Base-by-base conservation (phyloP, 768 basidiomycete species). In the Lactarius quietus region DNA sequence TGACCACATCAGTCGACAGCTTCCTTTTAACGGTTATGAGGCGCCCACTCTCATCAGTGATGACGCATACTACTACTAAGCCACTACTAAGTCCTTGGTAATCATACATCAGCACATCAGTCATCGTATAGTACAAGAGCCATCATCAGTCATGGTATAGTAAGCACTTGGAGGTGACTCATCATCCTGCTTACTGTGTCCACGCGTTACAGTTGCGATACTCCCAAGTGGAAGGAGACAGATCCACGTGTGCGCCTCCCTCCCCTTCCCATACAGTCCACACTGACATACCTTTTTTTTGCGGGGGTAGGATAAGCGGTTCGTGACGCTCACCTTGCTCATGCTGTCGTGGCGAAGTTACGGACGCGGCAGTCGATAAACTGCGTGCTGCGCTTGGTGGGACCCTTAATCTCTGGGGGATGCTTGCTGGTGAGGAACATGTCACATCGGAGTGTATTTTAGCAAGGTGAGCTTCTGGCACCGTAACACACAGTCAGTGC, bases 331-430 rank as follows among this genome's bases (percentile, higher is more conserved):
- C 26, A 84, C 98, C 8, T 93, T 94, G 3, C 81, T 99, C 53
- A 97, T 98, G 93, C 83, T 98, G 2, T 94, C 92, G 12, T 93
- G 95, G 96, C 73, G 86, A 92, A 70, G 88, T 94, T 20, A 93
- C 90, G 0, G 85, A 90, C 62, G 84, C 88, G 0, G 95, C 95
- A 0, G 84, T 95, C 1, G 73, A 77, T 3, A 90, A 88, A 65
- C 82, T 98, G 2, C 87, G 93, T 18, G 72, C 74, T 2, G 84
- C 86, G 0, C 74, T 99, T 3, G 91, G 92, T 1, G 93, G 92
- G 0, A 87, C 84, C 20, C 74, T 99, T 28, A 88, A 87, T 1
- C 78, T 95, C 1, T 82, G 87, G n/a, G 85, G 81, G 0, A 73
- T 98, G 26, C 76, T 92, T 39, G 77, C 78, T 0, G 89, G 91